Evolutionary conservation across 2,329 filamentous ascomycete genomes (phyloP).

Genomic region (Beauveria bassiana): DNA sequence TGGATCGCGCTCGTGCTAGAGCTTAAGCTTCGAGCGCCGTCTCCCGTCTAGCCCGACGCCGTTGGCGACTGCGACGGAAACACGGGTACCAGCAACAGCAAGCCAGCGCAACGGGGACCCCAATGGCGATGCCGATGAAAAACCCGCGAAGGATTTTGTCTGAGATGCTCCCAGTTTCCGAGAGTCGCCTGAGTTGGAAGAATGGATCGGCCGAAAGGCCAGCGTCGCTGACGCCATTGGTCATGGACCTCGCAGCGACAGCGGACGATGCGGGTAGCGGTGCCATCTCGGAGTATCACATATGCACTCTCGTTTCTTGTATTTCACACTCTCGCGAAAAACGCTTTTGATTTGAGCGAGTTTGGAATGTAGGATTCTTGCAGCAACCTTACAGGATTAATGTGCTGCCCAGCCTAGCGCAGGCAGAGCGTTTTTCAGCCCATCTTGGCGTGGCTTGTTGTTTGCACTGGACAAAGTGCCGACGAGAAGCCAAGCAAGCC

Average conservation of each 20-base stretch:
- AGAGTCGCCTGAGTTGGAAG: background rate
- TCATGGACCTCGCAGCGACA: background rate
- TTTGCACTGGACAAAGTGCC: background rate
- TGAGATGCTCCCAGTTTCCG: background rate
- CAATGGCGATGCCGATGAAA: conserved; percentile 10
- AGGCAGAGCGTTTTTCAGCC: background rate
- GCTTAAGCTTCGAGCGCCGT: background rate
- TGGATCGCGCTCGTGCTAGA: background rate
- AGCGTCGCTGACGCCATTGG: background rate
- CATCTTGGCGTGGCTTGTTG: background rate
- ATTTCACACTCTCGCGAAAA: background rate
- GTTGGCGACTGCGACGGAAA: background rate
- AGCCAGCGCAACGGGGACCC: conserved; percentile 4
- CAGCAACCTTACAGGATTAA: background rate
- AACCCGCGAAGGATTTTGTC: conserved; percentile 9
- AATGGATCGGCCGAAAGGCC: background rate
- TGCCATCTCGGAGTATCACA: background rate
- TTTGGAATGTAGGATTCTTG: background rate
- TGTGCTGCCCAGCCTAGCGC: background rate
- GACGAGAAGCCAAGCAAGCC: background rate
- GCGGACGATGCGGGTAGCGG: background rate
- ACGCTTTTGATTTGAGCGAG: background rate
- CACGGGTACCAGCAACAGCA: conserved; percentile 12
- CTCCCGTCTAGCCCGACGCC: background rate
- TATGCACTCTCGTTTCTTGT: background rate